Percentiles rank a stretch among this genome's conserved stretches.
Evolutionary conservation across 78 protist genomes (phyloP).

Genomic region (Diacronema lutheri): DNA sequence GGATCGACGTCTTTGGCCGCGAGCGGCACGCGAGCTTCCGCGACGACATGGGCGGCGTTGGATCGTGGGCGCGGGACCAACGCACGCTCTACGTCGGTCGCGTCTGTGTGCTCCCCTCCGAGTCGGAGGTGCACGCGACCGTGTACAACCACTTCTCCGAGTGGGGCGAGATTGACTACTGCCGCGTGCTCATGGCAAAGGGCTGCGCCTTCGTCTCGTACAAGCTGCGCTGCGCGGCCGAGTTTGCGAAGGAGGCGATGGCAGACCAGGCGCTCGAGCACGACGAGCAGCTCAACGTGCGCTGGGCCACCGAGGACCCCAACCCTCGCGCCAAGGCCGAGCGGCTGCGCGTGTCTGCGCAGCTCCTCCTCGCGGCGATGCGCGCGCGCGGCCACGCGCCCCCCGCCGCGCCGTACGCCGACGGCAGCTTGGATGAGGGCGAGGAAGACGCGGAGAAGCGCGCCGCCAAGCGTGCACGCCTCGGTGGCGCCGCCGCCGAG

Average conservation of each 20-base stretch:
- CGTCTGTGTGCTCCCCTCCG: not conserved
- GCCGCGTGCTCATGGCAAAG: constrained; percentile 11
- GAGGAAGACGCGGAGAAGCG: not conserved
- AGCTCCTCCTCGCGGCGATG: not conserved
- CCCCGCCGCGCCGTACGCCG: too few species aligned
- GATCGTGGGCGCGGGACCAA: constrained; percentile 23
- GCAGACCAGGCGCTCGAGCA: constrained; percentile 23
- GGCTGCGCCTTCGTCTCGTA: constrained; percentile 28
- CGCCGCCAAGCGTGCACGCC: not conserved
- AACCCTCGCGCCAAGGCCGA: constrained; percentile 15
- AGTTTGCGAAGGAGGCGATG: constrained; percentile 59
- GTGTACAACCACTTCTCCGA: constrained; percentile 21
- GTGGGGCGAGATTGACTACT: constrained; percentile 20
- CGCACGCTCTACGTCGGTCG: constrained; percentile 36
- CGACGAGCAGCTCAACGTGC: constrained; percentile 37
- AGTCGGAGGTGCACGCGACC: not conserved
- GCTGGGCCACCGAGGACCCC: constrained; percentile 46
- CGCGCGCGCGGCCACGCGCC: too few species aligned
- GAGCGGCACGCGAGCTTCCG: constrained; percentile 14
- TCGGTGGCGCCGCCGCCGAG: not conserved
- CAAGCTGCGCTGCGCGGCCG: constrained; percentile 20
- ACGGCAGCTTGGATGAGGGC: not conserved
- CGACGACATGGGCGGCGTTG: constrained; percentile 45
- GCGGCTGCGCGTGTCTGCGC: not conserved
- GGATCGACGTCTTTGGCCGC: constrained; percentile 47